Percentiles rank a stretch among this genome's conserved stretches.
Conservation (phyloP, 768 basidiomycete species). For the Macrocybe gigantea region DNA sequence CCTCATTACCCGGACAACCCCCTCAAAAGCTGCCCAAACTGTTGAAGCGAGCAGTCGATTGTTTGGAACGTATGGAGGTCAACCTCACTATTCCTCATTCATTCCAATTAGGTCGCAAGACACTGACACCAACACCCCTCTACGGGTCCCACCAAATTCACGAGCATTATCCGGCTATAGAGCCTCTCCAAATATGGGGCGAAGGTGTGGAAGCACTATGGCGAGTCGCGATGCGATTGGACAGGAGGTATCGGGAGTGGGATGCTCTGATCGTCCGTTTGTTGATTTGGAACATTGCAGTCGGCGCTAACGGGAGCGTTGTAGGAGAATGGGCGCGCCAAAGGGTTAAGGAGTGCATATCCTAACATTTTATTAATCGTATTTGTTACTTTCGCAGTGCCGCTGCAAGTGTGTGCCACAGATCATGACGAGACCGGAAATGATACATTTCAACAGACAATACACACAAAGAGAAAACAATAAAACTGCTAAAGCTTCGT, state of each 20-base stretch:
- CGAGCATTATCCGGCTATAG: constrained; percentile 17
- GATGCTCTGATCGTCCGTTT: constrained; percentile 46
- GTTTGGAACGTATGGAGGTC: constrained; percentile 15
- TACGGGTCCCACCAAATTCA: constrained; percentile 30
- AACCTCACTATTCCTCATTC: neutral
- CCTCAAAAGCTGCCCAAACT: neutral
- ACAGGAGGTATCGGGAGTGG: constrained; percentile 34
- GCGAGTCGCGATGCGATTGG: constrained; percentile 40
- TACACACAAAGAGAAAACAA: too few relatives aligned
- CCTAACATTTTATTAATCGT: neutral
- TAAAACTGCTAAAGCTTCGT: too few relatives aligned
- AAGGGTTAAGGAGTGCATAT: constrained; percentile 14
- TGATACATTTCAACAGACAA: too few relatives aligned
- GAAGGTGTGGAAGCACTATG: constrained; percentile 49
- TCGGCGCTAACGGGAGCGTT: constrained; percentile 27
- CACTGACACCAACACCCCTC: constrained; percentile 18
- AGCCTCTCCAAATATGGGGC: constrained; percentile 41
- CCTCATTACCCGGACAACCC: neutral
- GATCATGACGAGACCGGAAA: too few relatives aligned
- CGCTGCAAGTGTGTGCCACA: too few relatives aligned
- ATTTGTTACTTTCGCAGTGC: too few relatives aligned
- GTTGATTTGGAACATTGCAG: constrained; percentile 49
- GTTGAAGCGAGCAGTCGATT: neutral
- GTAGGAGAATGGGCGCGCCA: constrained; percentile 57
- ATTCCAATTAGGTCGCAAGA: neutral